Evolutionary conservation across 2,329 filamentous ascomycete genomes (phyloP), one percentile per base, ranked within the genome.

Genomic region (Penicillium sp.): DNA sequence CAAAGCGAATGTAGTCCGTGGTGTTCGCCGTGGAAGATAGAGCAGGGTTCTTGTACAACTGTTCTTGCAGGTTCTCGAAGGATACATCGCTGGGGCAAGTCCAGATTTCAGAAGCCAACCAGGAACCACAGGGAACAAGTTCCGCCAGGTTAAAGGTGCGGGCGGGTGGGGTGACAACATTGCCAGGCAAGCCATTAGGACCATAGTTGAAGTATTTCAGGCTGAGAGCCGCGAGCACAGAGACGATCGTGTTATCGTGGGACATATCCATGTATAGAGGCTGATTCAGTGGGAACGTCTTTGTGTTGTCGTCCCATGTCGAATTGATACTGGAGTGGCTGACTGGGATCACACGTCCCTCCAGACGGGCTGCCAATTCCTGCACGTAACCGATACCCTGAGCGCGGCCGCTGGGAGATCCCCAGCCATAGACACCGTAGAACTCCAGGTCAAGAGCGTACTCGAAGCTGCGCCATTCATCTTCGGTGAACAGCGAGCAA

Each of bases 381-480:
- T 82, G 76, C 7, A 83, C 72, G 54, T 83, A 83, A 23, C 81
- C 81, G 16, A 84, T 77, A 11, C 81, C 81, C 62, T 83, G 81
- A 4, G 81, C 80, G 19, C 81, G 78, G 23, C 80, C 81, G 1
- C 77, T 81, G 1, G 81, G 81, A 14, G 79, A 78, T 26, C 81
- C 81, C 57, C 68, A 81, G 11, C 69, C 70, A 59, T 78, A 80
- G 60, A 80, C 76, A 27, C 73, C 75, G 58, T 75, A 79, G 65
- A 74, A 85, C 53, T 80, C 77, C 37, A 83, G 76, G 61, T 85
- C 83, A 11, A 84, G 68, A 3, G 77, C 79, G 58, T 80, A 79
- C 55, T 82, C 82, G 63, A 82, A 85, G 23, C 80, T 81, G n/a
- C 74, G 69, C 83, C 82, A 85, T 65, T 85, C 83, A 50, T 81